Base-by-base conservation (phyloP, 805 yeast genomes). In the Saccharomyces mikatae region DNA sequence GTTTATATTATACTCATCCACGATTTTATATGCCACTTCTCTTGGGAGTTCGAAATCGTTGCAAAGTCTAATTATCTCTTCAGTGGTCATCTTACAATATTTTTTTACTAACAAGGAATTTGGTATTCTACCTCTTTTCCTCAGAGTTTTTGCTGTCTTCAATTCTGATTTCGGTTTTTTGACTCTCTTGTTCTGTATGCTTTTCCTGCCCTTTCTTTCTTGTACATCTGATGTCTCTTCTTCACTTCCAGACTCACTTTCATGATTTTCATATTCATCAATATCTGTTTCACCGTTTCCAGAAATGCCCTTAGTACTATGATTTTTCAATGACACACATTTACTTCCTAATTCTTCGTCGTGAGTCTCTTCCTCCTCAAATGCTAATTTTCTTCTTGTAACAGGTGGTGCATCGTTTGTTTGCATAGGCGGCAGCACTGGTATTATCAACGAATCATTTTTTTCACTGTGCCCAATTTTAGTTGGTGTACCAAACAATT, bases 41-140 rank as follows among this genome's bases (percentile, higher is more conserved):
- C 75, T 70, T 0, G 88, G 87, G 26, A 86, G 71, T 63, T 82
- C 81, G 63, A 86, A 86, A 58, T 78, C 76, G 65, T 84, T 84
- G 61, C 88, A 84, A 41, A 84, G 74, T 3, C 74, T 60, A 0
- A 79, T 70, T 26, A 80, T 63, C 51, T 74, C 77, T 8, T 72
- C 66, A 0, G 79, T 72, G 1, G 80, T 72, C 2, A 75, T 64
- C 48, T 70, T 69, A 21, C 58, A 57, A 55, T 67, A 61, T 41
- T 64, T 68, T 49, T 65, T 69, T 32, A 64, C 63, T 2, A 74
- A 61, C 26, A 62, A 52, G 50, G 56, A 51, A 28, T 41, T 30
- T 28, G 44, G 44, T 6, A 36, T 17, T 36, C 44, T 36, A 8
- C 44, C 44, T 17, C 24, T 36, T 36, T 36, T 36, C 44, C 24